Percentiles rank a stretch among this genome's conserved stretches.
Conservation (phyloP, 2,329 filamentous ascomycete species). For the Nothomitra cinnamomea region DNA sequence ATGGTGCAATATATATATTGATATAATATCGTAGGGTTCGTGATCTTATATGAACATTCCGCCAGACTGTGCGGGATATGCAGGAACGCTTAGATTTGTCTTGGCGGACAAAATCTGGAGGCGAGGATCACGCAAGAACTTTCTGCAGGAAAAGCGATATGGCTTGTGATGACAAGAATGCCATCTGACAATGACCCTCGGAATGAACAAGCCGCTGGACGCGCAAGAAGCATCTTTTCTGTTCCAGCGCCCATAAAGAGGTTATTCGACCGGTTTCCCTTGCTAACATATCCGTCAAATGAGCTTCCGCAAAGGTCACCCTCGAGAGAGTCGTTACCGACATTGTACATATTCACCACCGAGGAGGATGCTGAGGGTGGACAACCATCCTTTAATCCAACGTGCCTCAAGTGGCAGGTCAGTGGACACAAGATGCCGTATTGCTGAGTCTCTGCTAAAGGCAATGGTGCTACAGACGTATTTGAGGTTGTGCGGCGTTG, state of each 20-base stretch:
- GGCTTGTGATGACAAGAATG: background rate
- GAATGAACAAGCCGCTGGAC: background rate
- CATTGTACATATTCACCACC: constrained; percentile 63
- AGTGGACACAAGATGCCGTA: constrained; percentile 16
- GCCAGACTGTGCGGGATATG: too few species aligned
- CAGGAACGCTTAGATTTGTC: too few species aligned
- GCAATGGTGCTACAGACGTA: constrained; percentile 42
- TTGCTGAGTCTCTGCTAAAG: constrained; percentile 4
- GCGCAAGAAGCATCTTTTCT: constrained; percentile 23
- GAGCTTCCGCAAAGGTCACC: constrained; percentile 49
- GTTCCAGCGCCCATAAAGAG: constrained; percentile 61
- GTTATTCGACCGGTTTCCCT: constrained; percentile 72
- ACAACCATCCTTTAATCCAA: constrained; percentile 71
- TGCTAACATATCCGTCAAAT: constrained; percentile 59
- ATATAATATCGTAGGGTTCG: too few species aligned
- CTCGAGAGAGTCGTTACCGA: constrained; percentile 29
- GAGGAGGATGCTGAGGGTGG: constrained; percentile 42
- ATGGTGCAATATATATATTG: too few species aligned
- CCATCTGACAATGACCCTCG: background rate
- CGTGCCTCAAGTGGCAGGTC: constrained; percentile 94
- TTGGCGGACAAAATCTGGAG: too few species aligned
- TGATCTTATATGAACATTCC: too few species aligned
- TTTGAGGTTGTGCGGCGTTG: constrained; percentile 56
- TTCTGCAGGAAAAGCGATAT: background rate
- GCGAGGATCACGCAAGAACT: too few species aligned